Conservation (phyloP, 2,329 filamentous ascomycete genomes). For the Periconia sp. region DNA sequence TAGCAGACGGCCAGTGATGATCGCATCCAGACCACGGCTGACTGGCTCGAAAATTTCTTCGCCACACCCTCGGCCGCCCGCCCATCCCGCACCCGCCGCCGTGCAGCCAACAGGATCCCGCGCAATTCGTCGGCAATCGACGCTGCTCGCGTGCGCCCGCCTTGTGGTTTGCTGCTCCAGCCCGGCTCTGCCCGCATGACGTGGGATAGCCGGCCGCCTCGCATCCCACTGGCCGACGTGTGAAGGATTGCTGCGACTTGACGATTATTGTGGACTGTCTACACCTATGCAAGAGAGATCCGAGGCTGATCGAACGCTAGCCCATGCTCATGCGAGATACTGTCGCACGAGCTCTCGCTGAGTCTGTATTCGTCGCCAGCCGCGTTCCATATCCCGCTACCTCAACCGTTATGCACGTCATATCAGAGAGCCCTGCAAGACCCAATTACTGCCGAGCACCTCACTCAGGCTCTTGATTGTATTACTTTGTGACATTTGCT, state of each 20-base stretch:
- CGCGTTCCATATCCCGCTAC: no score
- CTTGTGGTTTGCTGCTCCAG: constrained; percentile 9
- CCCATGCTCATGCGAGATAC: no score
- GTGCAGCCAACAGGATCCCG: constrained; percentile 15
- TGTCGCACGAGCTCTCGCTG: no score
- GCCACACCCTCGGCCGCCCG: constrained; percentile 9
- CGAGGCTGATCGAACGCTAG: not conserved
- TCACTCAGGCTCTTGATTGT: no score
- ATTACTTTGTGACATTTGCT: no score
- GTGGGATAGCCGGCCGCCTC: constrained; percentile 8
- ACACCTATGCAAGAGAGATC: not conserved
- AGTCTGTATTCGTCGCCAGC: no score
- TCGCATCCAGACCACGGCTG: no score
- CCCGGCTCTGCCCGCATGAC: constrained; percentile 31
- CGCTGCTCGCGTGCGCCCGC: constrained; percentile 16
- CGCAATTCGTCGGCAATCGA: constrained; percentile 5
- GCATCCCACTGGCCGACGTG: constrained; percentile 8
- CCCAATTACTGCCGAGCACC: no score
- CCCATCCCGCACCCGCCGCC: not conserved
- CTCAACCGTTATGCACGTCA: no score
- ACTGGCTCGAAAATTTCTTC: constrained; percentile 6
- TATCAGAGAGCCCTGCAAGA: no score
- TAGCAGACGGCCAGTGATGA: no score
- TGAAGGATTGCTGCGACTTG: not conserved
- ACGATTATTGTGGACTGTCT: not conserved